Base-by-base conservation (phyloP, 176 grass and related monocot genomes). In the Aegilops umbellulata region DNA sequence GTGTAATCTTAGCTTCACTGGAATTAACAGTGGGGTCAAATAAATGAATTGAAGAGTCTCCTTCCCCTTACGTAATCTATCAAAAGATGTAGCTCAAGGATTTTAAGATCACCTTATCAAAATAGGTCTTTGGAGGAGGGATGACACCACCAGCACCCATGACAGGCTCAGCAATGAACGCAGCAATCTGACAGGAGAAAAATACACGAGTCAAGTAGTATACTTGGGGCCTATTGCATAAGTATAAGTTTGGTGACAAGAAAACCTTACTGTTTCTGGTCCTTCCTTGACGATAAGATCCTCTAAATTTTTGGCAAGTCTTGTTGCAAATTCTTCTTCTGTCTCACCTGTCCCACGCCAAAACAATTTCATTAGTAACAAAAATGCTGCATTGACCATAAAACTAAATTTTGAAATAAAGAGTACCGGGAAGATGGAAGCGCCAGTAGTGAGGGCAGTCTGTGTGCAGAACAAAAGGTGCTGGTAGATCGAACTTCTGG, bases 61-160 rank as follows among this genome's bases (percentile, higher is more conserved):
- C 32, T 61, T 88, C 57, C 27, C 51, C 39, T 87, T 66, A 79
- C 38, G 7, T 23, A 8, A 69, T 8, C 11, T 53, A 82, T 38
- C 27, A 86, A 49, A 90, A 63, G 51, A 57, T 65, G 78, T 31
- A 84, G 82, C 27, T 51, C 32, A 66, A 84, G 80, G 60, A 35
- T 26, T 23, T 49, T 14, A 47, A 57, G 26, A 65, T 83, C 19
- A 98, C 96, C 97, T 98, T 98, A 0, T 98, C 94, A 89, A 98
- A 98, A 92, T 98, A 98, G 16, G 90, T 92, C 78, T 92, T 92
- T 60, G 97, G 97, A 89, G 97, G 97, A 82, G 84, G 92, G 44
- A 95, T 95, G 72, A 98, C 97, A 90, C 97, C 97, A 82, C 97
- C 97, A 82, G 94, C 97, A 86, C 94, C 97, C 90, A 98, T 94